Evolutionary conservation across 129 eudicot species (phyloP).

Genomic region (Chrysanthemum lavandulifolium): DNA sequence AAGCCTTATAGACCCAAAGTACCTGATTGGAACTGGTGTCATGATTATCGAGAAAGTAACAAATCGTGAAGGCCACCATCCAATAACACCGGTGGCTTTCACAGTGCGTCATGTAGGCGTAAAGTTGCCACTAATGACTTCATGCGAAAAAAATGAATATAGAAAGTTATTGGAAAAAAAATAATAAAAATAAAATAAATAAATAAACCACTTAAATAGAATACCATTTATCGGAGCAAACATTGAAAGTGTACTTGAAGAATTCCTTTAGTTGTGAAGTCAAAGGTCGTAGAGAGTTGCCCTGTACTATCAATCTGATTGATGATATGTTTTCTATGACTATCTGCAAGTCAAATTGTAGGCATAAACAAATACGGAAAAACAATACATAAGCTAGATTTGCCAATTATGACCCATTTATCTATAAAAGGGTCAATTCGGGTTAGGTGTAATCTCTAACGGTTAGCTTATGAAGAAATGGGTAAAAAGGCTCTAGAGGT

Average conservation of each 20-base stretch:
- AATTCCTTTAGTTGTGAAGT: constrained; percentile 93
- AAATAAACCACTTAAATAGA: background rate
- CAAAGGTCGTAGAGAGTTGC: constrained; percentile 80
- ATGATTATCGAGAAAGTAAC: constrained; percentile 91
- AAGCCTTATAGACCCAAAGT: background rate
- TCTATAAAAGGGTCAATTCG: background rate
- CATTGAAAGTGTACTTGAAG: constrained; percentile 58
- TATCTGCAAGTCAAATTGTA: constrained; percentile 52
- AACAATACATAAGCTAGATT: background rate
- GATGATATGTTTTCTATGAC: constrained; percentile 89
- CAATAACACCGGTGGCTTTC: constrained; percentile 98
- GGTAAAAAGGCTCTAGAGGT: background rate
- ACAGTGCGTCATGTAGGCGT: constrained; percentile 85
- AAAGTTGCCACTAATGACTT: constrained; percentile 83
- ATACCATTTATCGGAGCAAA: background rate
- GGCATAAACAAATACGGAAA: background rate
- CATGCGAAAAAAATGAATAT: constrained; percentile 39
- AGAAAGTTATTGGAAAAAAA: background rate
- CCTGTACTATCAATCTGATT: constrained; percentile 87
- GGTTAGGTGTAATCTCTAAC: background rate
- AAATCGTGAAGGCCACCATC: constrained; percentile 99
- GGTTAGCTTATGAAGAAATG: background rate
- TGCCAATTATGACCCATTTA: background rate
- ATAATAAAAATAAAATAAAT: too few relatives aligned
- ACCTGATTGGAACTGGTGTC: constrained; percentile 97